A percentile compares a stretch with the other conserved stretches of the same genome.
These are phyloP conservation scores for Marsdenia floribunda DNA, from an alignment of 257 asterid genomes.

Conservation along the genomic window DNA sequence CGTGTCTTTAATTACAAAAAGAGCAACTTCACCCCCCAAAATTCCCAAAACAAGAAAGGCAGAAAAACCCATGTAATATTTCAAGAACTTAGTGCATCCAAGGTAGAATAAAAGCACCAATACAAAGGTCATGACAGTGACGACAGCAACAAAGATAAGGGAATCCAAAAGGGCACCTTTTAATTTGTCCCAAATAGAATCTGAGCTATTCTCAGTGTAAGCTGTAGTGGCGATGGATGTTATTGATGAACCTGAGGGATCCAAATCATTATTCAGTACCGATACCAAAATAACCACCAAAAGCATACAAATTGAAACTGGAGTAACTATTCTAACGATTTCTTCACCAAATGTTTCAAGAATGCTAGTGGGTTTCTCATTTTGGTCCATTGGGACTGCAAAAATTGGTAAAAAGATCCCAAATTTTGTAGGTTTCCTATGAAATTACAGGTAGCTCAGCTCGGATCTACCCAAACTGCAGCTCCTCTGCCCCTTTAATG, in stretches of 20 bases:
- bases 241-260: slow-evolving; percentile 34
- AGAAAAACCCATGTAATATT: slow-evolving; percentile 95
- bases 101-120: slow-evolving; percentile 79
- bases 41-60: slow-evolving; percentile 79
- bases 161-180: slow-evolving; percentile 95
- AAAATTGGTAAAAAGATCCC: not conserved
- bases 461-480: not conserved
- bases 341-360: slow-evolving; percentile 90
- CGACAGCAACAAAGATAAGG: slow-evolving; percentile 65
- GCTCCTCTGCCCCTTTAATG: not conserved
- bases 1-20: slow-evolving; percentile 47
- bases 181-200: slow-evolving; percentile 84
- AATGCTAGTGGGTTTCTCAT: slow-evolving; percentile 44
- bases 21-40: slow-evolving; percentile 79
- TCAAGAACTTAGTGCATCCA: slow-evolving; percentile 89
- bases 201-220: slow-evolving; percentile 67
- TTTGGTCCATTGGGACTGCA: slow-evolving; percentile 55
- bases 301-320: slow-evolving; percentile 93
- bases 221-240: slow-evolving; percentile 73
- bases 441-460: not conserved
- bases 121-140: slow-evolving; percentile 78
- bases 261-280: slow-evolving; percentile 46
- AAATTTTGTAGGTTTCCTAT: not conserved
- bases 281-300: slow-evolving; percentile 74
- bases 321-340: slow-evolving; percentile 73